Base-by-base conservation (phyloP, 1,284 basidiomycete genomes). In the Melampsora americana region DNA sequence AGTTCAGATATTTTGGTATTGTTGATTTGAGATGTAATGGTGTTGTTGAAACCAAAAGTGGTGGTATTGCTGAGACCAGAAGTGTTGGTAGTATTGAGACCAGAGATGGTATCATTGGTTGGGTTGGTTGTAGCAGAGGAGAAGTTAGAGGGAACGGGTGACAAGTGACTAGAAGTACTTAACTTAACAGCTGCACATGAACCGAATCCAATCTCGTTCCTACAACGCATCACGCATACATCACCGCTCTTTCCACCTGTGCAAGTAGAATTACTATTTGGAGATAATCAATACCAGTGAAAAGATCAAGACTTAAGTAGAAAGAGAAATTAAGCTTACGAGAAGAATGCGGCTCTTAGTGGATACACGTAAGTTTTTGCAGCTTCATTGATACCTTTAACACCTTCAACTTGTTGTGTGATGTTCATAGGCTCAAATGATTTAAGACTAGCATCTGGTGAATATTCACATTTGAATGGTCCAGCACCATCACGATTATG, bases 171-270 rank as follows among this genome's bases (percentile, higher is more conserved):
- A 59, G 53, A 28, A 11, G 53, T 9, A 59, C 71, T 62, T n/a
- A 73, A 46, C 50, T 73, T 73, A n/a, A 75, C 64, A 44, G 72
- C 72, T 50, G 66, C 72, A 61, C 72, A 75, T 12, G 72, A 75
- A 23, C 72, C 72, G 32, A 75, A 75, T 12, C 72, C 72, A n/a
- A 75, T 32, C 53, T 66, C 50, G 60, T 75, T 75, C 4, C 72
- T 64, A 64, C 72, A 75, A 56, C 72, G 64, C n/a, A 75, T 59
- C n/a, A 75, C 65, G 59, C 72, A 75, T 32, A 66, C 65, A 30
- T 75, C 59, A 16, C 48, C 60, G 16, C 23, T 48, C 39, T 66
- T 60, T 20, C 72, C 72, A 46, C 65, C 72, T 26, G 72, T 67
- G 39, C 72, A 75, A 20, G 64, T 75, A 20, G 72, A 48, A 50